phyloP scores from a whole-genome alignment of 352 stramenopile species.

The Phytophthora podocarpi region DNA sequence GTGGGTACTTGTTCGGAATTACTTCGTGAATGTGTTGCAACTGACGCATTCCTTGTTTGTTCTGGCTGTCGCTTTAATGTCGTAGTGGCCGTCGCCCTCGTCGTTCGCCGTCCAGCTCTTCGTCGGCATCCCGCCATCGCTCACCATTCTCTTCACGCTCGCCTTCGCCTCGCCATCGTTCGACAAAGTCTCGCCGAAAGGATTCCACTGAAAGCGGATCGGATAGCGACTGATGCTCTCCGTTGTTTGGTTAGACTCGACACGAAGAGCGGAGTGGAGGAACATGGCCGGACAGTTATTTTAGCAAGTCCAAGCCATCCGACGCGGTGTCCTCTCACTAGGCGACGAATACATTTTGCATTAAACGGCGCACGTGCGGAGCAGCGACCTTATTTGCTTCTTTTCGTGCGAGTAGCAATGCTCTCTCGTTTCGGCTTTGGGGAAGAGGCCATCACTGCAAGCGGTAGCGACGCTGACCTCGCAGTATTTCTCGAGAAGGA shows the following conservation, averaged over 20 bases:
- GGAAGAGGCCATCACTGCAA: constrained; percentile 19
- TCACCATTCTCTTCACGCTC: constrained; percentile 40
- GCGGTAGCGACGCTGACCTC: constrained; percentile 48
- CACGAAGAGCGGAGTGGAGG: not conserved
- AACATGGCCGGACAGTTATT: constrained; percentile 1
- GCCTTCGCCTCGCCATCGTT: constrained; percentile 31
- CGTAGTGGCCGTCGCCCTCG: constrained; percentile 20
- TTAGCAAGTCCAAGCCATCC: not conserved
- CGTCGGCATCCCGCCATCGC: constrained; percentile 19
- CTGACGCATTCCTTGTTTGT: not conserved
- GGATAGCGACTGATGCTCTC: constrained; percentile 26
- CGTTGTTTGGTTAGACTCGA: not conserved
- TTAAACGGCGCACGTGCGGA: constrained; percentile 10
- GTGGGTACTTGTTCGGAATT: not conserved
- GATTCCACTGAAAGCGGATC: constrained; percentile 18
- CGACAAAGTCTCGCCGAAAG: constrained; percentile 29
- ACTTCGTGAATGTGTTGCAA: not conserved
- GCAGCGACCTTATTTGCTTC: no score
- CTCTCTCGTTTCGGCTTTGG: constrained; percentile 21
- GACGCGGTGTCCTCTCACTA: constrained; percentile 5
- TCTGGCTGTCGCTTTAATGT: constrained; percentile 6
- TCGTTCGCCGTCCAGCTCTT: constrained; percentile 32
- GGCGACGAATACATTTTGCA: constrained; percentile 29
- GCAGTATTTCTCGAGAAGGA: constrained; percentile 63
- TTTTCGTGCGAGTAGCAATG: constrained; percentile 1